Conservation (phyloP, 2,329 filamentous ascomycete species). For the Arachnomyces sp. region DNA sequence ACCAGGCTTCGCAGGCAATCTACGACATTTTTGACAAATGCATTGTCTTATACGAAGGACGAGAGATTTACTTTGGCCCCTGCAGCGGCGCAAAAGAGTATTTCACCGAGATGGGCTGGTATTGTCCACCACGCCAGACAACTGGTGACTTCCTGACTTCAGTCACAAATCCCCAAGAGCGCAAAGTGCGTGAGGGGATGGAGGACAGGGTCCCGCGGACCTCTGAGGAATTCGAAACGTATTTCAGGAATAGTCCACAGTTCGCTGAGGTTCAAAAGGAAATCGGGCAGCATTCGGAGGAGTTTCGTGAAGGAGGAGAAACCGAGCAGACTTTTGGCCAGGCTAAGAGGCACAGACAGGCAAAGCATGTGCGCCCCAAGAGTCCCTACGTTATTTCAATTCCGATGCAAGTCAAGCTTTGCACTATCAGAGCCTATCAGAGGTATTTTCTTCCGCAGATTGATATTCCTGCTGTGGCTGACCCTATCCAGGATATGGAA, state of each 20-base stretch:
- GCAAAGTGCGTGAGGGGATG: conserved; percentile 49
- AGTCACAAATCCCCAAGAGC: conserved; percentile 58
- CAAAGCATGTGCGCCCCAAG: conserved; percentile 29
- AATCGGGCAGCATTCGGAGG: conserved; percentile 24
- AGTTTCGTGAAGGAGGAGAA: conserved; percentile 27
- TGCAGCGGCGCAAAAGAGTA: conserved; percentile 53
- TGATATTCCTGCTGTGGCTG: conserved; percentile 4
- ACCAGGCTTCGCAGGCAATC: conserved; percentile 46
- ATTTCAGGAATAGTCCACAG: conserved; percentile 37
- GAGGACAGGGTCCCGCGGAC: conserved; percentile 58
- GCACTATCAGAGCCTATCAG: conserved; percentile 70
- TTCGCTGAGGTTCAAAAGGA: conserved; percentile 26
- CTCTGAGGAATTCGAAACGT: conserved; percentile 57
- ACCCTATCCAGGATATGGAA: conserved; percentile 51
- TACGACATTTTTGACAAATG: conserved; percentile 66
- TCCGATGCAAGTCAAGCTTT: conserved; percentile 68
- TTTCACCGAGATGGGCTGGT: conserved; percentile 63
- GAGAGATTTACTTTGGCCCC: conserved; percentile 69
- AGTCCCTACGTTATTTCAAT: conserved; percentile 72
- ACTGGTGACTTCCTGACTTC: conserved; percentile 64
- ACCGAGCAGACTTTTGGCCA: conserved; percentile 16
- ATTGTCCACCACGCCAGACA: conserved; percentile 59
- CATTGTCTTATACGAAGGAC: conserved; percentile 66
- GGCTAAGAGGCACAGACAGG: conserved; percentile 19
- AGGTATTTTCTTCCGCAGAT: conserved; percentile 34